Evolutionary conservation across 352 stramenopile species (phyloP), one percentile per base, ranked within the genome.

Genomic region (Phytophthora macrochlamydospora): DNA sequence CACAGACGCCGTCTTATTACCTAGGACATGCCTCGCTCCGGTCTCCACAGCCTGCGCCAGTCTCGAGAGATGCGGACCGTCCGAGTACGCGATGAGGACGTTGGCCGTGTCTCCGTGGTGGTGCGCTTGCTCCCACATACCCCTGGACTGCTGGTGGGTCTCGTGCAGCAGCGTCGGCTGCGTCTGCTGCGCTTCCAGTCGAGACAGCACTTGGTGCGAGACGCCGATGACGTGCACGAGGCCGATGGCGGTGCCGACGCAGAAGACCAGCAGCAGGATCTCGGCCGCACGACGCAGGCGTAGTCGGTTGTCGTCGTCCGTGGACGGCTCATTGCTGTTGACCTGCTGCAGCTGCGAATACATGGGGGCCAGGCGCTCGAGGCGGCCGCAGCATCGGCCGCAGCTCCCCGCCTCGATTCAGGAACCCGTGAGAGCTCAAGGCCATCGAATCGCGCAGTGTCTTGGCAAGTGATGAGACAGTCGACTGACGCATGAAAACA

Each of bases 1-100:
- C 35, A 90, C 51, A 11, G 74, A 71, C 31, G 57, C 55, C 2
- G 60, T 73, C 4, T 77, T 67, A 11, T 71, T 75, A 0, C 62
- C 71, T 12, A 89, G 18, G 0, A 79, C 57, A 37, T 74, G 69
- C 14, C 71, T 69, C 1, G 77, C 72, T 9, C 89, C 87, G 12
- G 65, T 59, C 40, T 79, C 77, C n/a, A 96, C 86, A 9, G 87
- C 83, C 7, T 57, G 63, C 3, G 89, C 87, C 24, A 96, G 85
- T 52, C 92, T 84, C 9, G 69, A 77, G 35, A 96, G 71, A 43
- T 94, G 85, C 29, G 78, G 78, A 32, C 88, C 84, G 37, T 90
- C 83, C 33, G 80, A 87, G 58, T 86, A 90, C 49, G 85, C 85
- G 51, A 95, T 81, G 24, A 96, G 72, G 8, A 96, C 79, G 7